Base-by-base conservation (phyloP, 2,329 filamentous ascomycete genomes). In the Hymenoscyphus scutula region DNA sequence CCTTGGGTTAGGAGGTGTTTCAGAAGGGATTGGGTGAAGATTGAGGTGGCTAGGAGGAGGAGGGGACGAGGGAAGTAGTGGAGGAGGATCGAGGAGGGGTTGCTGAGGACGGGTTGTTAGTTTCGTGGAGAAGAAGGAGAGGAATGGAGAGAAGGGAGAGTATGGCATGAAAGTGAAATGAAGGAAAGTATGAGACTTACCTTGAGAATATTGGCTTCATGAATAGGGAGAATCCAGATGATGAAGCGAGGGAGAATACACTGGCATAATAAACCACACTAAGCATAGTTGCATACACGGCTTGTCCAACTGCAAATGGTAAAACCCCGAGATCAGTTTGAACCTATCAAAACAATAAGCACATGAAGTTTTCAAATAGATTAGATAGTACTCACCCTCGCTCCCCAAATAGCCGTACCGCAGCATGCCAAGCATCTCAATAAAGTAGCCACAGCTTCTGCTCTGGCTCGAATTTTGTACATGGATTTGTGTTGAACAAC, bases 1-100 rank as follows among this genome's bases (percentile, higher is more conserved):
- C 94, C 95, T 77, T 98, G 92, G 0, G 95, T 98, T 59, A 99
- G 84, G 59, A 98, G 74, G 74, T 98, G 94, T 76, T 99, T 99
- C 71, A 98, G 86, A 23, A 92, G 77, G 38, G 91, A 93, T 77
- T 99, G 95, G 6, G 92, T 79, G 77, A 92, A 94, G 75, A 98
- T 85, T 71, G 89, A 96, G n/a, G 83, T 81, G 3, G 89, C 89
- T 3, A 98, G 83, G 17, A 83, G 83, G 30, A 95, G 78, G 1
- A 96, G 86, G 1, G 87, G 83, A 11, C 79, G 79, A 63, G 91
- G 89, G 73, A 97, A 91, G 64, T 72, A 74, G 8, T 71, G 68
- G 10, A 68, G 59, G 17, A 71, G 30, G 48, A 68, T 74, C 10
- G 60, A 11, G 45, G 19, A 23, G 3, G 19, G 19, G 45, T 23